These are phyloP conservation scores for Neoscytalidium dimidiatum DNA, from an alignment of 2,329 filamentous ascomycete species.

Conservation along the genomic window DNA sequence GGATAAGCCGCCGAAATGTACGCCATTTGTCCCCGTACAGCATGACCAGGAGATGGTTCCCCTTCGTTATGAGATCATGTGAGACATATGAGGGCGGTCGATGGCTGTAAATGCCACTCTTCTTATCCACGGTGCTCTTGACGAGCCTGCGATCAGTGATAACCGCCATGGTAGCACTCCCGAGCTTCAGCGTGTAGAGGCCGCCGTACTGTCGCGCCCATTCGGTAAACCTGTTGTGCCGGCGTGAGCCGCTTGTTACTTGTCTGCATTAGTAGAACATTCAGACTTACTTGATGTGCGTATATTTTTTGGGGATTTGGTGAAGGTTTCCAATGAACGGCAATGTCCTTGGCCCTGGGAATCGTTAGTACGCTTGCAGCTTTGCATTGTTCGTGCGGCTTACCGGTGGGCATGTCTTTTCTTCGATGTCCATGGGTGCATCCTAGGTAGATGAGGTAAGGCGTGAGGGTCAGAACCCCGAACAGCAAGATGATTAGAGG, in stretches of 20 bases:
- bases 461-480: background rate
- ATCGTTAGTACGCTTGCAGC: background rate
- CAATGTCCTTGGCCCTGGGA: constrained; percentile 40
- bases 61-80: constrained; percentile 46
- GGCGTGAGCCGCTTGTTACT: background rate
- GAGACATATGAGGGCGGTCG: constrained; percentile 47
- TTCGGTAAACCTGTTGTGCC: constrained; percentile 37
- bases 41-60: constrained; percentile 52
- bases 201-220: constrained; percentile 48
- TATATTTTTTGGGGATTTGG: constrained; percentile 3
- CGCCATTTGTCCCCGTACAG: constrained; percentile 50
- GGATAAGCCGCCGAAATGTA: constrained; percentile 47
- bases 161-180: constrained; percentile 43
- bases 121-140: constrained; percentile 50
- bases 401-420: background rate
- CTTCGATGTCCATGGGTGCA: background rate
- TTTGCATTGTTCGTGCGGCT: background rate
- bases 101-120: constrained; percentile 45
- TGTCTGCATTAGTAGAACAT: background rate
- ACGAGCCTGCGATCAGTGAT: constrained; percentile 43
- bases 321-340: constrained; percentile 46
- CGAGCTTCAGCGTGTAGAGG: constrained; percentile 47
- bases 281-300: constrained; percentile 2
- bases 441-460: background rate
- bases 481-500: background rate